Evolutionary conservation across 2,329 filamentous ascomycete species (phyloP), one percentile per base, ranked within the genome.

Genomic region (Xylariales sp.): DNA sequence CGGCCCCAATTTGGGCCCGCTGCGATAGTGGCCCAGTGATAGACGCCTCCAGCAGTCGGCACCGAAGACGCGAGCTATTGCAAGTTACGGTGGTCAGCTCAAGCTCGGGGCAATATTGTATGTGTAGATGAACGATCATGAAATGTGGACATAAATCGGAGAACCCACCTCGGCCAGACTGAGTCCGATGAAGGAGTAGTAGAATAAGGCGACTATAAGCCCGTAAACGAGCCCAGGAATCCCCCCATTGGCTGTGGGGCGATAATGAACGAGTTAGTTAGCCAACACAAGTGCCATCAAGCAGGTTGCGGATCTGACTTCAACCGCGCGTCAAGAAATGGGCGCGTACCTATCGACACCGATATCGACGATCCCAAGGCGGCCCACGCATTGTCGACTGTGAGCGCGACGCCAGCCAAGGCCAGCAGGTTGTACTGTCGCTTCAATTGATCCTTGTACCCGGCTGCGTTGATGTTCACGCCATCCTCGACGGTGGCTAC

Each of bases 371-470:
- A 78, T 38, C 77, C 79, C 41, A 82, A 61, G 5, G 78, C 76
- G 38, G 78, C 70, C 78, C 78, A 84, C 14, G 78, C 78, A 49
- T 81, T 82, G 55, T 81, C 78, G 17, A 80, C 74, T 2, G 76
- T 81, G 35, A 83, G 58, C 1, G 75, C 78, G 31, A 78, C 66
- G 17, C 75, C 77, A 36, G 76, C 76, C 29, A 82, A 71, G 35
- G 71, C 74, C 32, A 80, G 48, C 7, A 83, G 60, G 24, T 74
- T 70, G 55, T 82, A 83, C 50, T 83, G 80, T 13, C 79, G 68
- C 40, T 74, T 70, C 25, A 84, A 18, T 54, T 83, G 78, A 55
- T 83, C 78, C 43, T 63, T 66, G 55, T 83, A 78, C 5, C 80
- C 79, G 2, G 79, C 79, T 1, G 76, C 77, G 50, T 84, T 84